phyloP scores from a whole-genome alignment of 768 basidiomycete genomes.

The Coprinopsis sp. region DNA sequence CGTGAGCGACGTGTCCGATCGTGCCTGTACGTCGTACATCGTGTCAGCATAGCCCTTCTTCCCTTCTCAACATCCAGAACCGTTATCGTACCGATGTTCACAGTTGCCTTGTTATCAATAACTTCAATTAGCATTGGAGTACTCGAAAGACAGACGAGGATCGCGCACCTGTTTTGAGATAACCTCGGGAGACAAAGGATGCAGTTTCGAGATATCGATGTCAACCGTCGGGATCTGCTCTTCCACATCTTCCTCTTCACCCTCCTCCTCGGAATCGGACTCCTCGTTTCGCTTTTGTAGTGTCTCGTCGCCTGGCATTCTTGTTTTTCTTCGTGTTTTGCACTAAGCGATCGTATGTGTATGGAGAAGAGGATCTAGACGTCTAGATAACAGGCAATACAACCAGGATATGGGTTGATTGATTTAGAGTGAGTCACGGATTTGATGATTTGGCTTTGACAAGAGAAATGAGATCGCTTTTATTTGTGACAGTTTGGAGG shows the following conservation, averaged over 20 bases:
- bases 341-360: too few species aligned
- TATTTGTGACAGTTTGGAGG: constrained; percentile 5
- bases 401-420: too few species aligned
- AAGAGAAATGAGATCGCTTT: background rate
- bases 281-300: constrained; percentile 59
- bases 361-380: too few species aligned
- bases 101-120: too few species aligned
- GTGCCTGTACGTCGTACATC: constrained; percentile 56
- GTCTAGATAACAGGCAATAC: too few species aligned
- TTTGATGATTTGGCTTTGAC: too few species aligned
- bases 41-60: constrained; percentile 5
- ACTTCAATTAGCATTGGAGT: too few species aligned
- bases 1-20: constrained; percentile 98
- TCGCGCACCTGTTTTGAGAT: constrained; percentile 86
- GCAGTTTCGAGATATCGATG: constrained; percentile 76
- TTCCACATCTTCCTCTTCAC: constrained; percentile 51
- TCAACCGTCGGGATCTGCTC: constrained; percentile 63
- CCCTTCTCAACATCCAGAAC: background rate
- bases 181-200: constrained; percentile 84
- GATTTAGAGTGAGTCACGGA: too few species aligned
- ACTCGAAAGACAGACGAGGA: too few species aligned
- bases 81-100: constrained; percentile 67
- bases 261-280: constrained; percentile 67
- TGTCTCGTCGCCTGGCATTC: constrained; percentile 69
- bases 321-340: too few species aligned